Evolutionary conservation across 2,329 filamentous ascomycete genomes (phyloP), one percentile per base, ranked within the genome.

Genomic region (Ascochyta pisi): DNA sequence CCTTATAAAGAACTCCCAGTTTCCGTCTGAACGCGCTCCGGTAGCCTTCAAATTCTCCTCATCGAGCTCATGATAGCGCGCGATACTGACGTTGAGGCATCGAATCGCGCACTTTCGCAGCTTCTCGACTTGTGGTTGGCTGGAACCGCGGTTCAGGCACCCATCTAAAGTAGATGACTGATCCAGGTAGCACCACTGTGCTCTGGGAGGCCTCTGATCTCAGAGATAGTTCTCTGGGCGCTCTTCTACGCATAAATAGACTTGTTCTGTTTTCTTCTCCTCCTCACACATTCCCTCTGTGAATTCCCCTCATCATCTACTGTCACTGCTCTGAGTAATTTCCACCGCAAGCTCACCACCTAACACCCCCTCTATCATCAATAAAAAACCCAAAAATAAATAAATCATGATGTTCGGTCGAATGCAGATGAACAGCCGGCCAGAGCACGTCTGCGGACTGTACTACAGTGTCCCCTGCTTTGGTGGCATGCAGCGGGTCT

Each of bases 371-470:
- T 19, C 9, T 12, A 16, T 38, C 35, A 22, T 10, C 19, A 19
- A 19, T 19, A 19, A 27, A 27, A 33, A 33, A 16, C n/a, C 5
- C 33, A 16, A 35, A 35, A 35, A 19, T 19, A 7, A 9, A 16
- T 16, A 1, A 23, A 3, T 13, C 12, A 39, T 19, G 7, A 24
- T 22, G 10, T 22, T 22, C 22, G 19, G 37, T 23, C 37, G 13
- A 24, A 7, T 6, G 19, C 19, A 13, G 4, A 19, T n/a, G 15
- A 4, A 4, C 15, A 5, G 24, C 23, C 44, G 41, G 9, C 49
- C 38, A 19, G 37, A 50, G 13, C 61, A 67, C 33, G 33, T 65
- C 26, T 74, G 71, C 40, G 71, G 71, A 1, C 49, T 76, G 16
- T 71, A 75, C 57, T 75, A 74, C 58, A 61, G 45, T 6, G 15